Percentiles rank a stretch among this genome's conserved stretches.
These are phyloP conservation scores for Patellifolia procumbens DNA, from an alignment of 179 eudicot genomes.

Conservation along the genomic window DNA sequence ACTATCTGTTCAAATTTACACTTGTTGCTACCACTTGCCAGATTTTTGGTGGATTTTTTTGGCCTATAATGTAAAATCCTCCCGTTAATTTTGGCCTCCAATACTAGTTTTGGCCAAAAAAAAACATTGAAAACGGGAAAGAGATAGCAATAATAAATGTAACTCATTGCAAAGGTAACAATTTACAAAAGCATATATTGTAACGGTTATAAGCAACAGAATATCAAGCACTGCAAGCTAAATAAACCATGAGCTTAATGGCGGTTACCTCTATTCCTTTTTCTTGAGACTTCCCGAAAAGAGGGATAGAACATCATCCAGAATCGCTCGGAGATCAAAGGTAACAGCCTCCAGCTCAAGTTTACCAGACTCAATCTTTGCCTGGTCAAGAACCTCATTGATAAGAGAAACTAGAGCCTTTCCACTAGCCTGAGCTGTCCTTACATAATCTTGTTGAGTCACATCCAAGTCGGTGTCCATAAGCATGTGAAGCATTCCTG, in stretches of 20 bases:
- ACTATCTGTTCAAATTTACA: no score
- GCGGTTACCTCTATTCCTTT: conserved; percentile 77
- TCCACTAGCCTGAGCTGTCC: conserved; percentile 87
- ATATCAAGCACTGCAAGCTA: not conserved
- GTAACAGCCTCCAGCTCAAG: conserved; percentile 79
- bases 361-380: conserved; percentile 84
- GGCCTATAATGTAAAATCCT: no score
- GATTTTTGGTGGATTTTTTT: no score
- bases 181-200: no score
- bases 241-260: not conserved
- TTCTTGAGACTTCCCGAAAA: conserved; percentile 88
- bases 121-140: no score
- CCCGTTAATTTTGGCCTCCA: no score
- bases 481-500: conserved; percentile 92
- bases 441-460: conserved; percentile 85
- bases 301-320: conserved; percentile 77
- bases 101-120: no score
- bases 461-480: conserved; percentile 78
- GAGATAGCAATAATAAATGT: no score
- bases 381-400: conserved; percentile 86
- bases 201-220: no score
- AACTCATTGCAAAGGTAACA: no score
- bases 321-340: conserved; percentile 63
- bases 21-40: no score
- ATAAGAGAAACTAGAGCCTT: conserved; percentile 80